Base-by-base conservation (phyloP, 2,329 filamentous ascomycete genomes). In the Leptoxyphium fumago region DNA sequence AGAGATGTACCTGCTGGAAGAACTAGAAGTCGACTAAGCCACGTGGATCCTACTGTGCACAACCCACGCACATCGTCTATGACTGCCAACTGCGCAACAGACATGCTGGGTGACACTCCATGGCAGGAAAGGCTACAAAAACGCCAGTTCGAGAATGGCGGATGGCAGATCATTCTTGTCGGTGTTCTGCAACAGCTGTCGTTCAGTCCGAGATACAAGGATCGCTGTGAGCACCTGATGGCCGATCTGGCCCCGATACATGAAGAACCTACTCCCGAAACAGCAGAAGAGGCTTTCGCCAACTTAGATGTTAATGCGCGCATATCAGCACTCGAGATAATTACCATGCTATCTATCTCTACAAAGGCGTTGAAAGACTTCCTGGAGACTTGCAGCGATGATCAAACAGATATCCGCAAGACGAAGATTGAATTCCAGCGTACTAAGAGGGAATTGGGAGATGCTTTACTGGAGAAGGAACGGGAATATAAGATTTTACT, bases 321-420 rank as follows among this genome's bases (percentile, higher is more conserved):
- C 11, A 77, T 89, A 34, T 75, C 80, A 50, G 82, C 81, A 17
- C 71, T 98, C 39, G 83, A 95, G 59, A 82, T 93, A 30, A 76
- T 95, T 45, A 86, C 85, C 60, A 80, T 89, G 69, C 70, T 96
- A 48, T 88, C 84, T 2, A 73, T 88, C 45, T 82, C 87, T 56
- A 95, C 91, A 0, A 88, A 86, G 59, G 80, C 83, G 2, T 76
- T 96, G 52, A 80, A 89, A 43, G 80, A 78, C 13, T 94, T 93
- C 59, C 82, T 98, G 71, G 86, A 94, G 52, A 82, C 89, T 49
- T 94, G 88, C 64, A 86, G 83, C 50, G 84, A 89, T 57, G 84
- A 86, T 43, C 95, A 96, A 88, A 98, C 91, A 1, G 78, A 80
- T 44, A 86, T 93, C 57, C 80, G 91, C 41, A 98, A 98, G 63